Evolutionary conservation across 345 rosid species (phyloP).

Genomic region (Mangifera indica): DNA sequence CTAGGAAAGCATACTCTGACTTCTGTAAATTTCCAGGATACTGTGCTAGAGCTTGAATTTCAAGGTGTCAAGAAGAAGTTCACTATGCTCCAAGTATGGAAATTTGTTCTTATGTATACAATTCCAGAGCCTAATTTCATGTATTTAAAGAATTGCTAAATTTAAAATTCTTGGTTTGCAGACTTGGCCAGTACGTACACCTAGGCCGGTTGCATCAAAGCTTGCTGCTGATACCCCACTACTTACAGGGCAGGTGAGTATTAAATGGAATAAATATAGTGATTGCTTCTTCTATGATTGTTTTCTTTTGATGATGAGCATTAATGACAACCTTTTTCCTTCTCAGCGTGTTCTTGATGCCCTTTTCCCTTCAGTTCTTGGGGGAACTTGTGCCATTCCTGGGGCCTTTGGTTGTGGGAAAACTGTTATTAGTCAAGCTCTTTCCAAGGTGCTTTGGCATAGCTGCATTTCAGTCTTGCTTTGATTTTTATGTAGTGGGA

Average conservation of each 20-base stretch:
- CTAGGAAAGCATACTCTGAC: background rate
- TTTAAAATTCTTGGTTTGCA: conserved; percentile 30
- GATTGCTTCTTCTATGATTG: background rate
- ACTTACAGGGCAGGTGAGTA: conserved; percentile 89
- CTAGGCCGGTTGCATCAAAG: conserved; percentile 98
- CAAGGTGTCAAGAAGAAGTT: conserved; percentile 91
- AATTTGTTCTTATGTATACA: background rate
- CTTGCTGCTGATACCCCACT: conserved; percentile 99
- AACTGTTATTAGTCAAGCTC: conserved; percentile 99
- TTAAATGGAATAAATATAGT: background rate
- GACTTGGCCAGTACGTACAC: conserved; percentile 99
- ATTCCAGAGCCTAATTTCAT: background rate
- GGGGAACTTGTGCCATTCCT: conserved; percentile 99
- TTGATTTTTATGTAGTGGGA: conserved; percentile 1
- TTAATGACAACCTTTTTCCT: conserved; percentile 28
- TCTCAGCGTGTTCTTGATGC: conserved; percentile 98
- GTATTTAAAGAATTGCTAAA: background rate
- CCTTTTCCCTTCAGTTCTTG: conserved; percentile 98
- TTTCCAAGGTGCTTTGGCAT: conserved; percentile 75
- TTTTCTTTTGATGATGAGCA: conserved; percentile 2
- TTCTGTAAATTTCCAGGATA: conserved; percentile 54
- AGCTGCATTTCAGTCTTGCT: background rate
- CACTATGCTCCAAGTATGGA: conserved; percentile 96
- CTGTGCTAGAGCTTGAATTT: conserved; percentile 95
- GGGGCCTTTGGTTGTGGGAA: conserved; percentile 99